Conservation (phyloP, 2,329 filamentous ascomycete species). For the Colletotrichum tanaceti region DNA sequence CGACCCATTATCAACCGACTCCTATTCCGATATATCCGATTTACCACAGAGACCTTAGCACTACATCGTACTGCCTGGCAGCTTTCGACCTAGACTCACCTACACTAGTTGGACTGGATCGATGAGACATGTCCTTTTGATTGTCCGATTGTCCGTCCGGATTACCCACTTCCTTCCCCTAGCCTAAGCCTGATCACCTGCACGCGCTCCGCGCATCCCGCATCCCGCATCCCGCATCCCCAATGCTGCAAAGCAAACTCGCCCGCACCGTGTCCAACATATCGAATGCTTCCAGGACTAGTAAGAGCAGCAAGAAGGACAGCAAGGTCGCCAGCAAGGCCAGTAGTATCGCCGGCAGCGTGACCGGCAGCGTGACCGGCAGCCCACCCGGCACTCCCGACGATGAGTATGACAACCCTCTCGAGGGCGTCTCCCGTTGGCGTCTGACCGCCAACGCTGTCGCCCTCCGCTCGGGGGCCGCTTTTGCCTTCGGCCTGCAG, state of each 20-base stretch:
- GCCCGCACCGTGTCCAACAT: slow-evolving; percentile 27
- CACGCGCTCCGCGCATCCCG: slow-evolving; percentile 17
- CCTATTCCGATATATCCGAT: slow-evolving; percentile 27
- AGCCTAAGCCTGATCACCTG: slow-evolving; percentile 2
- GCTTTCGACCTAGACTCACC: slow-evolving; percentile 4
- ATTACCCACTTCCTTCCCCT: background rate
- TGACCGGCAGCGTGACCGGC: slow-evolving; percentile 44
- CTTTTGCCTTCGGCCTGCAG: slow-evolving; percentile 56
- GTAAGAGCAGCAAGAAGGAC: slow-evolving; percentile 25
- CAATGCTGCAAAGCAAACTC: slow-evolving; percentile 30
- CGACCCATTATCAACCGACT: slow-evolving; percentile 16
- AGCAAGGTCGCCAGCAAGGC: slow-evolving; percentile 19
- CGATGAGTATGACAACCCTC: slow-evolving; percentile 55
- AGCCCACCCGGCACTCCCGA: slow-evolving; percentile 45
- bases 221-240: slow-evolving; percentile 23
- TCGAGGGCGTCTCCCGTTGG: slow-evolving; percentile 58
- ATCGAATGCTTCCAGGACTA: slow-evolving; percentile 15
- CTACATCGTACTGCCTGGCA: background rate
- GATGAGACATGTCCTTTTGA: slow-evolving; percentile 8
- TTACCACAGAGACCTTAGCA: slow-evolving; percentile 5
- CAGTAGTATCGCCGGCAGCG: slow-evolving; percentile 45
- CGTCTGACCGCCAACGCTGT: slow-evolving; percentile 56
- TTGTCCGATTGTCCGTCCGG: slow-evolving; percentile 10
- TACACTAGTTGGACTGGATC: background rate
- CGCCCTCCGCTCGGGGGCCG: slow-evolving; percentile 58